Evolutionary conservation across 495 filamentous ascomycete genomes (phyloP).

Genomic region (Margaritispora aquatica): DNA sequence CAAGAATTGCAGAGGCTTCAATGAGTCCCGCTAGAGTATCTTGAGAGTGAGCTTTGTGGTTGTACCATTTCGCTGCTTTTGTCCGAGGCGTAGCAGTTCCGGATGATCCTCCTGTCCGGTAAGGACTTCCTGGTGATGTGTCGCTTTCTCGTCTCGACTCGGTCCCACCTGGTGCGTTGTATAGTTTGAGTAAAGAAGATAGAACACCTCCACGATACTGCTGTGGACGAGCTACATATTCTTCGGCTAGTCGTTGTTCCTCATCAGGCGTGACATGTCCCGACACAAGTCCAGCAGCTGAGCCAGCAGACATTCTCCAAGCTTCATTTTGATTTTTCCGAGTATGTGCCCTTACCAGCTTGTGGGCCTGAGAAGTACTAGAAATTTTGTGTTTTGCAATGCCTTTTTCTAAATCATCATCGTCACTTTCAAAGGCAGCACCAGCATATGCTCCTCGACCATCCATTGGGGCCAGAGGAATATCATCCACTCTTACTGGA

Average conservation of each 20-base stretch:
- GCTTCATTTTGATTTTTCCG: constrained; percentile 20
- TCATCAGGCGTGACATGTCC: constrained; percentile 55
- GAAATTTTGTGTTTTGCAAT: constrained; percentile 18
- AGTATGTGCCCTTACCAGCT: constrained; percentile 48
- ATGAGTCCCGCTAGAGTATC: constrained; percentile 48
- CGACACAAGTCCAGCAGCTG: constrained; percentile 37
- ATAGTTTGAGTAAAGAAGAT: constrained; percentile 71
- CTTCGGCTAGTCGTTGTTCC: constrained; percentile 45
- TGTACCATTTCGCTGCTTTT: constrained; percentile 61
- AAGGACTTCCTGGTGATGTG: constrained; percentile 2
- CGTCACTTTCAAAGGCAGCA: constrained; percentile 23
- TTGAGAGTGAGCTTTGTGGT: constrained; percentile 44
- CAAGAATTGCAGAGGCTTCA: constrained; percentile 47
- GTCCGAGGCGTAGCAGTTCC: constrained; percentile 52
- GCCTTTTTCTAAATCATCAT: constrained; percentile 13
- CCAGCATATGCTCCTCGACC: constrained; percentile 25
- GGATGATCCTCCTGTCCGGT: constrained; percentile 24
- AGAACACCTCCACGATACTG: constrained; percentile 74
- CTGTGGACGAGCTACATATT: constrained; percentile 60
- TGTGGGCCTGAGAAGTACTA: constrained; percentile 37
- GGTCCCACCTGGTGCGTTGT: constrained; percentile 31
- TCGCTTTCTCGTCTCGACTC: constrained; percentile 15
- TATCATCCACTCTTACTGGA: constrained; percentile 28
- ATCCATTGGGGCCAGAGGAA: constrained; percentile 27
- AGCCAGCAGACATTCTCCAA: constrained; percentile 10